Percentiles rank a stretch among this genome's conserved stretches.
phyloP scores from a whole-genome alignment of 108 stramenopile species.

The Cylindrotheca closterium region DNA sequence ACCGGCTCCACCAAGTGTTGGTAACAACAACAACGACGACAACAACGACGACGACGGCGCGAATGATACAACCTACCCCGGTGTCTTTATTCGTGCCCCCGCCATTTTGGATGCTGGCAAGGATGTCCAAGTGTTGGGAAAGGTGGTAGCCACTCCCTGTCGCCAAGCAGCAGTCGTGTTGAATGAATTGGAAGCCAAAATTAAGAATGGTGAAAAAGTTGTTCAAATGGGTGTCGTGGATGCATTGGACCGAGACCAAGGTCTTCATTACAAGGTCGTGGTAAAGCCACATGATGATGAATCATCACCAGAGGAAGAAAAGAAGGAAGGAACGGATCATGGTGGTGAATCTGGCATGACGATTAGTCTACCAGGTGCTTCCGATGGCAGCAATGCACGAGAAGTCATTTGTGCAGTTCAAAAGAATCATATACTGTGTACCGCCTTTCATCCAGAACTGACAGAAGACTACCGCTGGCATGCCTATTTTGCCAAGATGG shows the following conservation, averaged over 20 bases:
- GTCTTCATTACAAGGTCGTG: conserved; percentile 43
- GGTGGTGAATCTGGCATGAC: conserved; percentile 20
- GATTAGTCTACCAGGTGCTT: conserved; percentile 77
- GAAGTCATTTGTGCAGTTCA: conserved; percentile 93
- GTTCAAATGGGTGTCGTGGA: conserved; percentile 77
- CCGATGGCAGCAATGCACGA: conserved; percentile 79
- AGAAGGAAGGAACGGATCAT: conserved; percentile 33
- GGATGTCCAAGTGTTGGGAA: conserved; percentile 82
- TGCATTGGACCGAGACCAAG: conserved; percentile 62
- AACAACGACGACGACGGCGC: conserved; percentile 5
- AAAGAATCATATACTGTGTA: conserved; percentile 81
- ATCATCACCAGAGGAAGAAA: conserved; percentile 20
- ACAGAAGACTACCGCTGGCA: conserved; percentile 94
- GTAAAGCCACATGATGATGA: conserved; percentile 30
- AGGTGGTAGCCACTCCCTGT: conserved; percentile 87
- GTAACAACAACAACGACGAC: not conserved
- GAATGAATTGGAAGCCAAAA: conserved; percentile 75
- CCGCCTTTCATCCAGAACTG: conserved; percentile 98
- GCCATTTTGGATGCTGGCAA: conserved; percentile 87
- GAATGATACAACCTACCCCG: conserved; percentile 58
- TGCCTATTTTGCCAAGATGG: conserved; percentile 88
- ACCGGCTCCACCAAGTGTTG: conserved; percentile 50
- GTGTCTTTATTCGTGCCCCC: conserved; percentile 98
- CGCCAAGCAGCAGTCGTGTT: conserved; percentile 83
- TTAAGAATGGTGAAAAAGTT: conserved; percentile 74